These are phyloP conservation scores for Petunia axillaris DNA, from an alignment of 257 asterid species.

Conservation along the genomic window DNA sequence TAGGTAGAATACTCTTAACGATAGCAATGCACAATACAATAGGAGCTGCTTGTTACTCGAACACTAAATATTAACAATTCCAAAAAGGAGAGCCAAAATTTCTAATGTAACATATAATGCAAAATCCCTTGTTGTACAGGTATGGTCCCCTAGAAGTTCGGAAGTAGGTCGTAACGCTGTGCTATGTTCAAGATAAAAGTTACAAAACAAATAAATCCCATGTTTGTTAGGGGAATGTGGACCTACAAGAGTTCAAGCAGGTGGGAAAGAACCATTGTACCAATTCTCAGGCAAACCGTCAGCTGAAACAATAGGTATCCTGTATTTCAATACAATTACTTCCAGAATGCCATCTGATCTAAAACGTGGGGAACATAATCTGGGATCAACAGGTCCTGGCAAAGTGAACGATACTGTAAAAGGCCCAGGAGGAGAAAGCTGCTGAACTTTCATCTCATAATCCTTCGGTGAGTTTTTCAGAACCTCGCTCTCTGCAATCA, in stretches of 20 bases:
- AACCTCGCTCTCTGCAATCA: constrained; percentile 34
- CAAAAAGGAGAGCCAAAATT: constrained; percentile 11
- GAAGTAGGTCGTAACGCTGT: not conserved
- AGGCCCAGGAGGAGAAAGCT: constrained; percentile 55
- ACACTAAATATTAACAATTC: not conserved
- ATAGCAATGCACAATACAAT: not conserved
- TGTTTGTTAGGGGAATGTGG: not conserved
- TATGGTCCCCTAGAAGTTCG: not conserved
- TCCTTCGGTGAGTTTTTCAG: constrained; percentile 36
- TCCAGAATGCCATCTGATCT: constrained; percentile 49
- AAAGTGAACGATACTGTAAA: constrained; percentile 50
- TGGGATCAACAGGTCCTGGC: constrained; percentile 59
- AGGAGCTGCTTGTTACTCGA: not conserved
- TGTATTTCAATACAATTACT: constrained; percentile 36
- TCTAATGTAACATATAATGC: constrained; percentile 9
- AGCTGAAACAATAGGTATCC: constrained; percentile 39
- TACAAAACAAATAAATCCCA: not conserved
- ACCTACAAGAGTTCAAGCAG: constrained; percentile 20
- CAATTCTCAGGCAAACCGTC: constrained; percentile 46
- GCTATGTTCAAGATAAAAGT: not conserved
- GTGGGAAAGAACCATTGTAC: constrained; percentile 38
- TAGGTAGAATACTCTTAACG: no score
- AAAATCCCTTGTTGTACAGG: constrained; percentile 10
- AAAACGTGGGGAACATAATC: constrained; percentile 36
- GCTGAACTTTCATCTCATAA: constrained; percentile 44